A percentile compares a stretch with the other conserved stretches of the same genome.
These are phyloP conservation scores for Aspergillus aculeatinus DNA, from an alignment of 2,329 filamentous ascomycete species.

Conservation along the genomic window DNA sequence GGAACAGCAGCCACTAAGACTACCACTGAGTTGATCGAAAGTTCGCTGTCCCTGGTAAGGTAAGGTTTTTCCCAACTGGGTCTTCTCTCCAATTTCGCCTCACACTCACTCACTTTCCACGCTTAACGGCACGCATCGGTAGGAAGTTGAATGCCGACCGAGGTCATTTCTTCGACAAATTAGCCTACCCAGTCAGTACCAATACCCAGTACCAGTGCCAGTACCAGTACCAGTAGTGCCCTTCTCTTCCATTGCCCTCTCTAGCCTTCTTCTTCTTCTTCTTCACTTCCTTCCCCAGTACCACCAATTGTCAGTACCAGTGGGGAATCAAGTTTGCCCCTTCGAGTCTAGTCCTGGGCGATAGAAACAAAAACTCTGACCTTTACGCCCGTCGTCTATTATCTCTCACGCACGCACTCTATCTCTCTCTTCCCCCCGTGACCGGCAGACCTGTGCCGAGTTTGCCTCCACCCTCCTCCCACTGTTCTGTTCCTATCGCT, in stretches of 20 bases:
- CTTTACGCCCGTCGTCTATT: slow-evolving; percentile 18
- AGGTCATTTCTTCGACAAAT: slow-evolving; percentile 10
- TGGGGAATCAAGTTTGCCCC: slow-evolving; percentile 7
- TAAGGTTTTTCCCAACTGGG: slow-evolving; percentile 8
- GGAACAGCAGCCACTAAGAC: slow-evolving; percentile 23
- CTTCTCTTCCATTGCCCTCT: slow-evolving; percentile 11
- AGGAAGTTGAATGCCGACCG: slow-evolving; percentile 6
- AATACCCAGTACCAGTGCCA: too few species aligned
- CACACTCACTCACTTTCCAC: slow-evolving; percentile 17
- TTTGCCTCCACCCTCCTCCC: slow-evolving; percentile 16
- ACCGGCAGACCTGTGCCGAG: slow-evolving; percentile 27
- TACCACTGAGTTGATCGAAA: slow-evolving; percentile 4
- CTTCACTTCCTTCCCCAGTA: slow-evolving; percentile 8
- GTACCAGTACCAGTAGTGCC: too few species aligned
- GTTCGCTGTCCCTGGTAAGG: slow-evolving; percentile 19
- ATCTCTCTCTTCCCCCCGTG: slow-evolving; percentile 11
- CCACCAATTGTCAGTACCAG: background rate
- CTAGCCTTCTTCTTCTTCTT: slow-evolving; percentile 7
- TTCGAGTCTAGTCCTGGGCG: slow-evolving; percentile 13
- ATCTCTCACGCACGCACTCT: slow-evolving; percentile 1
- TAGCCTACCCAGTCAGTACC: background rate
- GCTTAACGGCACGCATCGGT: slow-evolving; percentile 24
- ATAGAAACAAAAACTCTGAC: slow-evolving; percentile 24
- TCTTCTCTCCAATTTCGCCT: slow-evolving; percentile 5
- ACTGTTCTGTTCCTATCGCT: slow-evolving; percentile 7